These are phyloP conservation scores for Phytophthora cajani DNA, from an alignment of 352 stramenopile genomes.

Conservation along the genomic window DNA sequence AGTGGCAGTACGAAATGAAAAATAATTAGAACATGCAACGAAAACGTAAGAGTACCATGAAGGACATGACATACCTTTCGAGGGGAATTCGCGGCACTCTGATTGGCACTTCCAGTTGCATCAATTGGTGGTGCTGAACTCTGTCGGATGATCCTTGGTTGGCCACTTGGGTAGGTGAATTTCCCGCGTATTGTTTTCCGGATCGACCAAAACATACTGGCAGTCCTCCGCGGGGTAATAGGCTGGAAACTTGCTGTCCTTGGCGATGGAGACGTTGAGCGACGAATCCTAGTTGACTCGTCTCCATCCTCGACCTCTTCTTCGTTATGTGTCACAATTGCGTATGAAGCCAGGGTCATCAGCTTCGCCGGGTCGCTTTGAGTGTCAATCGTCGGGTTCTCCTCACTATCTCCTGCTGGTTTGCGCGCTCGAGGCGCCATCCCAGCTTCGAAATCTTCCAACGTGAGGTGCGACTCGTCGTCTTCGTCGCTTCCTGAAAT, in stretches of 20 bases:
- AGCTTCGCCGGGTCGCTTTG: slow-evolving; percentile 18
- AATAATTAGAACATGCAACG: background rate
- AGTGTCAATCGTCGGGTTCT: background rate
- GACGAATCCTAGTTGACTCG: slow-evolving; percentile 13
- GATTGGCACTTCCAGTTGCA: slow-evolving; percentile 2
- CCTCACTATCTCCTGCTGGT: background rate
- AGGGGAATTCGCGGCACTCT: slow-evolving; percentile 2
- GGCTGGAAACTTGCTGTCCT: slow-evolving; percentile 18
- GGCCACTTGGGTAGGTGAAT: slow-evolving; percentile 33
- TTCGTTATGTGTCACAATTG: slow-evolving; percentile 22
- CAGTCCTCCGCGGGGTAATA: slow-evolving; percentile 33
- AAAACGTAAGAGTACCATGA: background rate
- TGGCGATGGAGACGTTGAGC: slow-evolving; percentile 37
- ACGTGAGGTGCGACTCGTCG: slow-evolving; percentile 48
- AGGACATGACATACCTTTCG: slow-evolving; percentile 22
- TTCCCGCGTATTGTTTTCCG: slow-evolving; percentile 52
- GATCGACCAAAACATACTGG: slow-evolving; percentile 50
- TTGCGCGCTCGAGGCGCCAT: slow-evolving; percentile 25
- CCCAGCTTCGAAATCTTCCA: slow-evolving; percentile 72
- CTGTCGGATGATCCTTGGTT: slow-evolving; percentile 33
- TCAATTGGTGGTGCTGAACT: slow-evolving; percentile 31
- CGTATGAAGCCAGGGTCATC: slow-evolving; percentile 36
- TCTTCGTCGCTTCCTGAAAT: slow-evolving; percentile 41
- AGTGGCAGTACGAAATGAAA: background rate
- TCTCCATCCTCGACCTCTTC: slow-evolving; percentile 15